Percentiles rank a stretch among this genome's conserved stretches.
phyloP scores from a whole-genome alignment of 768 basidiomycete genomes.

The Panus rudis region DNA sequence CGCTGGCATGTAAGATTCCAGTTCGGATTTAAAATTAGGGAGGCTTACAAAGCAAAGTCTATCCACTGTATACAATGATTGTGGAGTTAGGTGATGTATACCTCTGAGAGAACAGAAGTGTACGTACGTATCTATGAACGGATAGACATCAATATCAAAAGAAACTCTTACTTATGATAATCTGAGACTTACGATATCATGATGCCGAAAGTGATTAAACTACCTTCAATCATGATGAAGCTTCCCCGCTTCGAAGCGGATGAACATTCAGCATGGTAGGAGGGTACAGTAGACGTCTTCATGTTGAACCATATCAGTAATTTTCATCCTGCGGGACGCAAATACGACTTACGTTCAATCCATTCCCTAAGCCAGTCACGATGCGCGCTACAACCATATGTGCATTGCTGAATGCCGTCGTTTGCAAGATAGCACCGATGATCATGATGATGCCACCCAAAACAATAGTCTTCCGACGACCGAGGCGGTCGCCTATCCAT shows the following conservation, averaged over 20 bases:
- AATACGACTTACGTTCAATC: slow-evolving; percentile 39
- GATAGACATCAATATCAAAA: background rate
- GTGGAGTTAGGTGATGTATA: background rate
- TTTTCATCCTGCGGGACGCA: background rate
- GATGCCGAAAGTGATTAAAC: slow-evolving; percentile 56
- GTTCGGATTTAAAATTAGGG: background rate
- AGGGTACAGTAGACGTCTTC: slow-evolving; percentile 59
- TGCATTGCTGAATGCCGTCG: slow-evolving; percentile 48
- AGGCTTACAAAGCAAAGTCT: slow-evolving; percentile 55
- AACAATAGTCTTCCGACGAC: slow-evolving; percentile 51
- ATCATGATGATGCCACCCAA: slow-evolving; percentile 56
- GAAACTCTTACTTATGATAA: background rate
- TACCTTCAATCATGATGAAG: slow-evolving; percentile 60
- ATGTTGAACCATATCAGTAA: background rate
- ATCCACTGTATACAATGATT: slow-evolving; percentile 41
- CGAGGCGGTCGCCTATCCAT: slow-evolving; percentile 52
- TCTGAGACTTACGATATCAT: slow-evolving; percentile 45
- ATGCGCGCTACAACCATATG: slow-evolving; percentile 58
- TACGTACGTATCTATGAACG: slow-evolving; percentile 19
- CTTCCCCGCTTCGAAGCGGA: slow-evolving; percentile 51
- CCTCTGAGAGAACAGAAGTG: background rate
- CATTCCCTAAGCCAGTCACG: slow-evolving; percentile 60
- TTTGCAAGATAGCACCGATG: slow-evolving; percentile 54
- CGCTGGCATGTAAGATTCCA: background rate
- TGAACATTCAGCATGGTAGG: slow-evolving; percentile 63